Base-by-base conservation (phyloP, 768 basidiomycete genomes). In the Podaxis sp. region DNA sequence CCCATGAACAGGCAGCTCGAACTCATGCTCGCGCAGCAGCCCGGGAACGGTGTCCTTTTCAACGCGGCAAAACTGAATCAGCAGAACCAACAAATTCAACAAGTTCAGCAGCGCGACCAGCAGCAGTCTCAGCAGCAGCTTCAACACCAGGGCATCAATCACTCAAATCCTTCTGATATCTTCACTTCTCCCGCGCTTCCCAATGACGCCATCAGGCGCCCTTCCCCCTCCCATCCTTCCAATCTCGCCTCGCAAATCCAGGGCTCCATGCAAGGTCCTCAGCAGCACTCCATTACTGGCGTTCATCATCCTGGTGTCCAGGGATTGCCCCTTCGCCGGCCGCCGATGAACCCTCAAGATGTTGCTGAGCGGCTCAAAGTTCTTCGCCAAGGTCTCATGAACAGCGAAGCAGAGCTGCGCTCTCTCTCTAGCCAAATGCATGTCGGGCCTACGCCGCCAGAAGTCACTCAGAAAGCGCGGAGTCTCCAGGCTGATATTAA, bases 171-270 rank as follows among this genome's bases (percentile, higher is more conserved):
- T 7, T 63, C 71, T 21, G 84, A 84, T 58, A 76, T 82, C 65
- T 84, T 85, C 67, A 66, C 78, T 21, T 70, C 82, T 6, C 72
- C 81, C n/a, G 74, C 73, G 25, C 75, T 82, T 71, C 56, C 70
- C 28, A 70, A 73, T 63, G 79, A 82, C 27, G 76, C 73, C 27
- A 74, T 85, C 66, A 78, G 80, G 37, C 82, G 79, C 9, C 75
- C 79, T 4, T 28, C 85, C 81, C 16, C 73, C 61, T 74, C 77
- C n/a, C 76, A 78, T 70, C 65, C 72, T 65, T 65, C 71, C 16
- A 69, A 67, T 46, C 66, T 66, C 59, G 59, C 67, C 32, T 66
- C 70, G 27, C 65, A 47, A 42, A 64, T 64, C 36, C 61, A 62
- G 13, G 61, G 53, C 1, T 25, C 57, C 7, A 59, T 64, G 57